A percentile compares a stretch with the other conserved stretches of the same genome.
Evolutionary conservation across 768 basidiomycete species (phyloP).

Genomic region (Xerocomus potaroensis): DNA sequence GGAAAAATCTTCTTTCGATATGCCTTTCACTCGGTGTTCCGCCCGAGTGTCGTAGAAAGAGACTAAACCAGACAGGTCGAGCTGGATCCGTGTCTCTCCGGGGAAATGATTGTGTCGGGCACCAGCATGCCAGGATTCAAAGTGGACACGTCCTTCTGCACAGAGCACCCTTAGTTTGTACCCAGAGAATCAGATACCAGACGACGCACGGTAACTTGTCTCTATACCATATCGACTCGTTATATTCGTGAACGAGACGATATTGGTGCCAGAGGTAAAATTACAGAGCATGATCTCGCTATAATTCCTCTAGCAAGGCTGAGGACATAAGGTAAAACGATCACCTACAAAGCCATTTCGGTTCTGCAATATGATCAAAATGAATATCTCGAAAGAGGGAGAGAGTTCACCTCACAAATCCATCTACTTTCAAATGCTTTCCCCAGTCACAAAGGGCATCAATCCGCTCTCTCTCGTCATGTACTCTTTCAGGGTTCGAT

Average conservation of each 20-base stretch:
- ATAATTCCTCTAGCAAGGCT: too few species aligned
- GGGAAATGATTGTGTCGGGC: constrained; percentile 33
- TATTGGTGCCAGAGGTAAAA: constrained; percentile 8
- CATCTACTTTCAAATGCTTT: constrained; percentile 27
- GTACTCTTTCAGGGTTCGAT: constrained; percentile 14
- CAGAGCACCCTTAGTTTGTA: not conserved
- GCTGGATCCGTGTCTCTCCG: constrained; percentile 32
- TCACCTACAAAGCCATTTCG: constrained; percentile 45
- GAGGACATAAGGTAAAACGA: not conserved
- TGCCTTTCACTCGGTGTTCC: constrained; percentile 28
- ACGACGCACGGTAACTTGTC: not conserved
- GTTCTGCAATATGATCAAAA: constrained; percentile 25
- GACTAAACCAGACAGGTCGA: constrained; percentile 32
- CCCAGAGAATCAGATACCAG: not conserved
- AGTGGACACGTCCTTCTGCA: not conserved
- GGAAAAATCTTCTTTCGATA: constrained; percentile 22
- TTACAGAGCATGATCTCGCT: constrained; percentile 10
- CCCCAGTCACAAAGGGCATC: constrained; percentile 31
- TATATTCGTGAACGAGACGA: constrained; percentile 21
- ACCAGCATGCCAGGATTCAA: constrained; percentile 15
- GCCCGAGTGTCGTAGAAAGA: constrained; percentile 36
- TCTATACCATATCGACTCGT: fast-evolving
- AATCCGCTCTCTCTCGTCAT: constrained; percentile 22
- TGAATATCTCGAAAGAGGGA: not conserved
- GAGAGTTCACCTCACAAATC: constrained; percentile 28